A percentile compares a stretch with the other conserved stretches of the same genome.
Evolutionary conservation across 805 yeast genomes (phyloP).

Genomic region (Schwanniomyces polymorphus): DNA sequence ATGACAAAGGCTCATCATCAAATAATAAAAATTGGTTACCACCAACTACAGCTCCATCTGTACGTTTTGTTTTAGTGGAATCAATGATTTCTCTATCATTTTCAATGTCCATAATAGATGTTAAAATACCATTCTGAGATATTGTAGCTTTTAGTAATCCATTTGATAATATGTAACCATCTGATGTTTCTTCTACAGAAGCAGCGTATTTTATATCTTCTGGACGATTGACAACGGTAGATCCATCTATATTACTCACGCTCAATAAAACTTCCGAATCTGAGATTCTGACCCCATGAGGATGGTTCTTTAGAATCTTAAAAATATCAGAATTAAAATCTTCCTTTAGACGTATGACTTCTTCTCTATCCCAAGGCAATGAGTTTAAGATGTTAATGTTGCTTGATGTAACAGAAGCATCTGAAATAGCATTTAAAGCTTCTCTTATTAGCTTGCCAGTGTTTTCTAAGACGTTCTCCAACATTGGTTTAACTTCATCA

Average conservation of each 20-base stretch:
- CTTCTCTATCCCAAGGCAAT: conserved; percentile 62
- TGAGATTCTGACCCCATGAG: conserved; percentile 1
- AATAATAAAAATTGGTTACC: conserved; percentile 82
- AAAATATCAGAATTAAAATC: conserved; percentile 14
- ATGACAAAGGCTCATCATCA: conserved; percentile 87
- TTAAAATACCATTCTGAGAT: conserved; percentile 51
- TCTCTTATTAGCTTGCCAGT: conserved; percentile 53
- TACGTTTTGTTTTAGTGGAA: conserved; percentile 49
- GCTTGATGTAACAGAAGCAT: conserved; percentile 2
- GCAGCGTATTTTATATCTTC: conserved; percentile 47
- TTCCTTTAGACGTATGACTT: conserved; percentile 40
- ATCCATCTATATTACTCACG: conserved; percentile 18
- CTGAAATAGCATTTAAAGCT: conserved; percentile 48
- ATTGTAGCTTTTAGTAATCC: conserved; percentile 59
- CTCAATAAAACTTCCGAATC: conserved; percentile 16
- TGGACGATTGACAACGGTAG: conserved; percentile 12
- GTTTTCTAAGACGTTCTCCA: conserved; percentile 53
- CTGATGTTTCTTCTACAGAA: conserved; percentile 39
- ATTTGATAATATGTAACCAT: conserved; percentile 55
- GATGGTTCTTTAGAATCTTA: conserved; percentile 9
- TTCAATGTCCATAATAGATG: conserved; percentile 60
- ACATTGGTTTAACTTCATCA: conserved; percentile 79
- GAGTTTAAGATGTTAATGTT: conserved; percentile 45
- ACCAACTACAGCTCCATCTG: conserved; percentile 38
- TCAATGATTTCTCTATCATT: conserved; percentile 67